Evolutionary conservation across 2,329 filamentous ascomycete species (phyloP), one percentile per base, ranked within the genome.

Genomic region (Escovopsis sp.): DNA sequence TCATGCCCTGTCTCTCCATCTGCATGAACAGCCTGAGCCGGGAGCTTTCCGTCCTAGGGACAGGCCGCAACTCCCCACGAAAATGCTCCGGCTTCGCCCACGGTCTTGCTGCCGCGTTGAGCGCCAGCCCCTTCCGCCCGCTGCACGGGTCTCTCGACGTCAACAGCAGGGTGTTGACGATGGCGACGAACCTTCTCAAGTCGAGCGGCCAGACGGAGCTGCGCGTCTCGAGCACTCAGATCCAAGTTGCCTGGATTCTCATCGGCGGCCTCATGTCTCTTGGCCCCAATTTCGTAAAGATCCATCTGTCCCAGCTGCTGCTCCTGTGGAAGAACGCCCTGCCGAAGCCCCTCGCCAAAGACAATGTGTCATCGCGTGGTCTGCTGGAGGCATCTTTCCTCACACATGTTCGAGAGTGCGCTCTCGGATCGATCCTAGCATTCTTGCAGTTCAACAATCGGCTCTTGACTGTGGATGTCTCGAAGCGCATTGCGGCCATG

Each of bases 241-340:
- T 98, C 17, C 90, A 98, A 53, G 87, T 98, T 3, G 90, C 90
- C 5, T 98, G 90, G 88, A 92, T 93, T 33, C 64, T 98, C 38
- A 93, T 98, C 32, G 90, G 92, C 27, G 90, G 92, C 0, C 63
- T 98, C 36, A 96, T 96, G 88, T 86, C 87, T 1, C 69, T 98
- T 1, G 90, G 90, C 0, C 88, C 90, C 4, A 96, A 94, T 55
- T 98, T 98, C 55, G 88, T 96, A 56, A 98, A 98, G 60, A 96
- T 96, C 17, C 90, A 98, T 57, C 69, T 98, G 7, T 88, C 87
- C 3, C 90, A 98, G 51, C 67, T 98, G 16, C 74, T 98, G 37
- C 63, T 98, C 8, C 64, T 98, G 6, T 98, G 90, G 90, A 94
- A 94, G 57, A 98, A 96, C 55, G 88, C 90, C 0, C 67, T 98